phyloP scores from a whole-genome alignment of 192 early-diverging fungal genomes.

The Chytriomyces sp. region DNA sequence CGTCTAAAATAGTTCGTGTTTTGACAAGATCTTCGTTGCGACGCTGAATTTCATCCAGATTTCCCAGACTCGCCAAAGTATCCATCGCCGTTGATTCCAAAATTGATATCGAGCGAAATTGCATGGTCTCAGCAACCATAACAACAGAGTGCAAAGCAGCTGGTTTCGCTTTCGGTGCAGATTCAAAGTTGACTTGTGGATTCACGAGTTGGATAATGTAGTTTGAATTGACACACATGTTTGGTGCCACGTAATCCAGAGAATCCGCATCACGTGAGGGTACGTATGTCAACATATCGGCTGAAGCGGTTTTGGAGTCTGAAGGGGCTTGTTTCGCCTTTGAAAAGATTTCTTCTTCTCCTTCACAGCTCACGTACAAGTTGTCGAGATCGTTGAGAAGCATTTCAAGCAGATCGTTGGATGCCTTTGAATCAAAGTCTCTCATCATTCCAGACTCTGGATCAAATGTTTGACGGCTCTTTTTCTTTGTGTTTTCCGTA shows the following conservation, averaged over 20 bases:
- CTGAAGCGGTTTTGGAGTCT: conserved; percentile 25
- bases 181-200: conserved; percentile 75
- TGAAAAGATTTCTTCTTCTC: background rate
- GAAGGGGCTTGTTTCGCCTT: background rate
- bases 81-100: conserved; percentile 48
- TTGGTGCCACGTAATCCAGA: conserved; percentile 58
- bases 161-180: conserved; percentile 44
- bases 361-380: conserved; percentile 9
- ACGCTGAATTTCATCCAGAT: conserved; percentile 52
- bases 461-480: background rate
- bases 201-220: conserved; percentile 71
- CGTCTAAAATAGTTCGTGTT: conserved; percentile 59
- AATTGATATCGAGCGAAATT: conserved; percentile 62
- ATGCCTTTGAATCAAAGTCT: conserved; percentile 13
- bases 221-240: conserved; percentile 60
- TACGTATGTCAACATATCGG: conserved; percentile 38
- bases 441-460: conserved; percentile 11
- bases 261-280: conserved; percentile 53
- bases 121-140: conserved; percentile 63
- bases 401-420: conserved; percentile 16
- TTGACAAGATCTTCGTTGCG: conserved; percentile 65
- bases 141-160: conserved; percentile 58
- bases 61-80: background rate
- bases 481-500: background rate
- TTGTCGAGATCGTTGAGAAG: conserved; percentile 25